phyloP scores from a whole-genome alignment of 2,329 filamentous ascomycete species.

The Proliferodiscus dingleyae region DNA sequence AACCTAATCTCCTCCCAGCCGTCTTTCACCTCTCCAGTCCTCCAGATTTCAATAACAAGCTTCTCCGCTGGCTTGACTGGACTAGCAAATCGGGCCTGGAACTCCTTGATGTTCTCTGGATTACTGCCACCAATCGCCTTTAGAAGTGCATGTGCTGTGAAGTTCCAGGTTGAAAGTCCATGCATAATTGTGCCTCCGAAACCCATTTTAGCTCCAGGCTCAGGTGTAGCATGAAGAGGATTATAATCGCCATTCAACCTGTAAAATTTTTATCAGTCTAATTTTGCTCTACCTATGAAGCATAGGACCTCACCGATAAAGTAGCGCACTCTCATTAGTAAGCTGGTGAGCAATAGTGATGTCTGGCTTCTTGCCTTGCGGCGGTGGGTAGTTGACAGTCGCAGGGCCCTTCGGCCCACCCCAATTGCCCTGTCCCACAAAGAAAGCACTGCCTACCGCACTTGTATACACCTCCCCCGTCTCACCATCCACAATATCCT shows the following conservation, averaged over 20 bases:
- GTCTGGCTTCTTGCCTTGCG: constrained; percentile 66
- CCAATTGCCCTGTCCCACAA: constrained; percentile 70
- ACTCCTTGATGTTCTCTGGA: constrained; percentile 78
- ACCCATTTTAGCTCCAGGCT: constrained; percentile 83
- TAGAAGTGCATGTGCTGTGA: constrained; percentile 67
- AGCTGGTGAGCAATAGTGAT: constrained; percentile 66
- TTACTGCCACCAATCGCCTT: constrained; percentile 70
- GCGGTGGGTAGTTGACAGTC: constrained; percentile 72
- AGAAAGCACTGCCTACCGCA: constrained; percentile 58
- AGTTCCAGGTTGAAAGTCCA: constrained; percentile 85
- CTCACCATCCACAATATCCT: constrained; percentile 56
- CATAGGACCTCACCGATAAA: constrained; percentile 54
- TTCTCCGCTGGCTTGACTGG: constrained; percentile 82
- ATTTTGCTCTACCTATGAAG: not conserved
- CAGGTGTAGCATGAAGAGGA: constrained; percentile 81
- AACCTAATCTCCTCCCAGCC: constrained; percentile 83
- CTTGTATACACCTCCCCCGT: constrained; percentile 58
- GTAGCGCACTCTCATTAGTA: constrained; percentile 63
- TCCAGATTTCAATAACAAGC: constrained; percentile 77
- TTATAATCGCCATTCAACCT: constrained; percentile 92
- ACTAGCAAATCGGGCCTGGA: constrained; percentile 81
- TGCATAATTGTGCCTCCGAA: constrained; percentile 88
- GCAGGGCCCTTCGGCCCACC: constrained; percentile 86
- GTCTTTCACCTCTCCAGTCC: constrained; percentile 60
- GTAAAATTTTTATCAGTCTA: constrained; percentile 39